These are phyloP conservation scores for Suillus alpinus DNA, from an alignment of 768 basidiomycete genomes.

Conservation along the genomic window DNA sequence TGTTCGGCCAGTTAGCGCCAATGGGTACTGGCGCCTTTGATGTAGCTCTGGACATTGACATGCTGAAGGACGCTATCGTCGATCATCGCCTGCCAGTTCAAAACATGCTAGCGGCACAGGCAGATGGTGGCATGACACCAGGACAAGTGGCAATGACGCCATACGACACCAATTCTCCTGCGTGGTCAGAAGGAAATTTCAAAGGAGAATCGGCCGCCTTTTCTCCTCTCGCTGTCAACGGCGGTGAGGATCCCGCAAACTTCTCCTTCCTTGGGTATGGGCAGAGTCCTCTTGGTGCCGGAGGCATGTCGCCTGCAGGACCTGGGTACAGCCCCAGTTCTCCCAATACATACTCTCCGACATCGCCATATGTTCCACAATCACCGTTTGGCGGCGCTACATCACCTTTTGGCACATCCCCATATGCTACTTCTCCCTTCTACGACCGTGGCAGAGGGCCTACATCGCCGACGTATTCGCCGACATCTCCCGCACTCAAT, in stretches of 20 bases:
- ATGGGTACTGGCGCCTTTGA: conserved; percentile 99
- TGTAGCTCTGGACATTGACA: conserved; percentile 92
- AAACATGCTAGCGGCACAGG: conserved; percentile 71
- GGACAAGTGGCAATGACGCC: conserved; percentile 95
- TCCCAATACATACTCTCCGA: conserved; percentile 84
- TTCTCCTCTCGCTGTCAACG: conserved; percentile 89
- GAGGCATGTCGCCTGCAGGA: conserved; percentile 85
- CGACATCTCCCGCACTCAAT: conserved; percentile 81
- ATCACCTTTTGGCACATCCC: conserved; percentile 78
- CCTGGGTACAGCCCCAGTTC: conserved; percentile 91
- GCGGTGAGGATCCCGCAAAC: conserved; percentile 76
- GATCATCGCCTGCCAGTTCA: conserved; percentile 92
- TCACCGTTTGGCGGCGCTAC: conserved; percentile 82
- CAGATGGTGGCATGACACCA: conserved; percentile 88
- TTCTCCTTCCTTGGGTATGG: conserved; percentile 77
- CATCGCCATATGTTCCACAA: conserved; percentile 85
- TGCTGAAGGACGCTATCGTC: conserved; percentile 97
- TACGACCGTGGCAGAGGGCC: conserved; percentile 62
- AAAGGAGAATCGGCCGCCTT: conserved; percentile 87
- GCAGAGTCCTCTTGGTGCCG: conserved; percentile 82
- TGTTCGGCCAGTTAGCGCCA: conserved; percentile 99
- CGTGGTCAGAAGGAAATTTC: conserved; percentile 74
- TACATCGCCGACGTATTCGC: conserved; percentile 85
- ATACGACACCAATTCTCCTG: conserved; percentile 88
- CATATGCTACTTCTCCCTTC: conserved; percentile 84